Base-by-base conservation (phyloP, 768 basidiomycete genomes). In the Lentinus brumalis region DNA sequence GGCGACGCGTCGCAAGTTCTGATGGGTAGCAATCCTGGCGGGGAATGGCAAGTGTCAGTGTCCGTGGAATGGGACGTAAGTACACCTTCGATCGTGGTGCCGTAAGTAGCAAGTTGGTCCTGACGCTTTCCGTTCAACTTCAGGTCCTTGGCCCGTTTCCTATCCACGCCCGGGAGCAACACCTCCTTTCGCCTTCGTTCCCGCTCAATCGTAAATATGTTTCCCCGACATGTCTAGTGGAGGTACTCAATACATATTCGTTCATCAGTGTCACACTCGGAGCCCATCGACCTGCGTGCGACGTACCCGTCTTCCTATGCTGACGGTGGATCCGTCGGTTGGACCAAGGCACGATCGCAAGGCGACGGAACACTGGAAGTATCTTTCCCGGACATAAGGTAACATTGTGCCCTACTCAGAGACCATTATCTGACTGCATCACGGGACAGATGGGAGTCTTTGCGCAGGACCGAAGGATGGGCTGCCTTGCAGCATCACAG, bases 141-240 rank as follows among this genome's bases (percentile, higher is more conserved):
- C 32, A 91, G 88, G 83, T 91, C 11, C 81, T 94, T 12, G 92
- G 91, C 0, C 92, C 92, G 0, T 94, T 94, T 71, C 91, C 92
- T 3, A 82, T 90, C 35, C 89, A 91, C 60, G 91, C 92, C 11
- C 80, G 92, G 67, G 92, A 94, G 64, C 92, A 94, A 51, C 87
- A 93, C 56, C 87, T 84, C 67, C 72, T 94, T n/a, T 88, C 88
- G 1, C 91, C 92, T 4, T 81, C 88, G 10, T 92, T 84, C 67
- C 90, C 91, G 8, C 66, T 91, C 15, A 77, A 88, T 62, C 71
- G 91, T 90, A 72, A 76, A 76, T 70, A 35, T 14, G 32, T n/a
- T 39, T 21, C 29, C 53, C 46, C 56, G 50, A 51, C 18, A 50
- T 49, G 31, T 44, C 54, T 40, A 26, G 42, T 49, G 50, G 47